A percentile compares a stretch with the other conserved stretches of the same genome.
Evolutionary conservation across 1,139 yeast species (phyloP).

Genomic region (Yamadazyma songkhlaensis): DNA sequence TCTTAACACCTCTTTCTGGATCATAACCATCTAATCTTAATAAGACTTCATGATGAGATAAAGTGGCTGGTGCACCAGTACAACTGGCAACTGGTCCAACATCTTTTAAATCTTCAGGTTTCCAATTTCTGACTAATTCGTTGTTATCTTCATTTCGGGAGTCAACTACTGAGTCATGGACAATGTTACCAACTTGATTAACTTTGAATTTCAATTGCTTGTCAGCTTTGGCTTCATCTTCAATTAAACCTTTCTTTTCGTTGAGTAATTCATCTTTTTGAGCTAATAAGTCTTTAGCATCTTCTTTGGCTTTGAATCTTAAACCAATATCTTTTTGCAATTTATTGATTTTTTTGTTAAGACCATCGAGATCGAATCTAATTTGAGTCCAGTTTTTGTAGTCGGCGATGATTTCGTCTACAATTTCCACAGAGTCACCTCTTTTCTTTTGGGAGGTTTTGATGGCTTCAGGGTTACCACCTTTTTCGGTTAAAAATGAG

Average conservation of each 20-base stretch:
- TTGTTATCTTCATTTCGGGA: conserved; percentile 90
- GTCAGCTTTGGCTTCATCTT: conserved; percentile 79
- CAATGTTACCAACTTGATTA: conserved; percentile 87
- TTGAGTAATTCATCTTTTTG: conserved; percentile 73
- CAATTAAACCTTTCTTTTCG: conserved; percentile 64
- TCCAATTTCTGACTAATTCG: conserved; percentile 84
- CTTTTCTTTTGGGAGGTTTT: conserved; percentile 89
- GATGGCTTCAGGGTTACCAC: conserved; percentile 90
- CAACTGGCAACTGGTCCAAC: conserved; percentile 66
- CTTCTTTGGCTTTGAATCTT: conserved; percentile 93
- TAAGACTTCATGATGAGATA: conserved; percentile 94
- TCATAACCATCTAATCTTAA: conserved; percentile 96
- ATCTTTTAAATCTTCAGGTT: conserved; percentile 58
- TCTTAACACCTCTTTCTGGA: conserved; percentile 97
- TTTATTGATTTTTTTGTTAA: conserved; percentile 82
- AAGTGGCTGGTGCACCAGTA: conserved; percentile 70
- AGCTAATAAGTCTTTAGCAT: conserved; percentile 77
- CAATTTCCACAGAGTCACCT: conserved; percentile 91
- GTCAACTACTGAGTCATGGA: conserved; percentile 85
- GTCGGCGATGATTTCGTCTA: conserved; percentile 88
- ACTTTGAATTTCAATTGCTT: conserved; percentile 72
- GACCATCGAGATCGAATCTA: conserved; percentile 87
- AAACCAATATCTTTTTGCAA: conserved; percentile 90
- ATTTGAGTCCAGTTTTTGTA: conserved; percentile 92
- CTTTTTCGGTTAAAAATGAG: conserved; percentile 90